Conservation (phyloP, 768 basidiomycete genomes). For the Leccinellum albellum region DNA sequence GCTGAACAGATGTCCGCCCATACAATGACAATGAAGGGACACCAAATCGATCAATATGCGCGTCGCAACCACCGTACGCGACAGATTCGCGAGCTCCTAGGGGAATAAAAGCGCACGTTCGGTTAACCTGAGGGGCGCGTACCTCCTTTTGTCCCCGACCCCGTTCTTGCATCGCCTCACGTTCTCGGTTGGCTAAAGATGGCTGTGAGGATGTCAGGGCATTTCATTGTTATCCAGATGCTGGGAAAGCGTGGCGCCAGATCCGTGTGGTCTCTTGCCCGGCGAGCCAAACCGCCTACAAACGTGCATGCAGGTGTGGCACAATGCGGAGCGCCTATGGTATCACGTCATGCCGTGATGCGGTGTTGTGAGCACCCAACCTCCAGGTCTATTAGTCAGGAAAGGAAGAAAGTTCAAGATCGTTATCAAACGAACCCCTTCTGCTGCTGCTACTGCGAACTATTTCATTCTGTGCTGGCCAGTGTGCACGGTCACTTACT, state of each 20-base stretch:
- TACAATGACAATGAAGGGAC: neutral
- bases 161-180: neutral
- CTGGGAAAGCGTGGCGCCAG: neutral
- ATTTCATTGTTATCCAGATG: neutral
- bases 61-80: neutral
- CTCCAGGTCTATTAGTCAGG: neutral
- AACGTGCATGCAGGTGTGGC: neutral
- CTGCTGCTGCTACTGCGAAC: neutral
- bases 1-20: neutral
- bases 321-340: neutral
- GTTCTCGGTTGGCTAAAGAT: neutral
- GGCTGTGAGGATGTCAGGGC: neutral
- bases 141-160: neutral
- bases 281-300: neutral
- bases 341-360: neutral
- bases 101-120: neutral
- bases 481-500: neutral
- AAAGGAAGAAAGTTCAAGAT: neutral
- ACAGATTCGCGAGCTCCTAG: neutral
- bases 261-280: neutral
- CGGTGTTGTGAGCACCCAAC: neutral
- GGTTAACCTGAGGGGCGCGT: neutral
- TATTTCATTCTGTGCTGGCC: neutral
- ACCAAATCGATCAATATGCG: neutral
- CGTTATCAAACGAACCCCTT: neutral